A percentile compares a stretch with the other conserved stretches of the same genome.
These are phyloP conservation scores for Gentiana dahurica DNA, from an alignment of 257 asterid genomes.

Conservation along the genomic window DNA sequence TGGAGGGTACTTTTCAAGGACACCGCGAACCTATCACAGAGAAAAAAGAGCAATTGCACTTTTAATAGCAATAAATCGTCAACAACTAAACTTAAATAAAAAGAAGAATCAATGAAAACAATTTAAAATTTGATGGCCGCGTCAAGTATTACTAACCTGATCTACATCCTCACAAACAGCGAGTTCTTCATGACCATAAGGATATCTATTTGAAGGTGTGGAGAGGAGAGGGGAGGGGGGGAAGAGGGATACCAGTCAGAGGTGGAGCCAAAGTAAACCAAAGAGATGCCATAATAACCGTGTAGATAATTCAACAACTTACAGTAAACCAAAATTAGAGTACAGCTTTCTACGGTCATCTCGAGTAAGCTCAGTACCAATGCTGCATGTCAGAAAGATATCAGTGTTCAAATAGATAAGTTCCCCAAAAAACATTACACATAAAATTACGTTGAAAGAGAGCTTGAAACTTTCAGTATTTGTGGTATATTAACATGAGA, in stretches of 20 bases:
- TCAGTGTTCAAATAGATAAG: too few relatives aligned
- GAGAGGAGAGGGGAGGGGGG: background rate
- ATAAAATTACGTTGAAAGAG: too few relatives aligned
- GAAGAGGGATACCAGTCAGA: slow-evolving; percentile 15
- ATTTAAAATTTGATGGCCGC: background rate
- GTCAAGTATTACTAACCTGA: slow-evolving; percentile 36
- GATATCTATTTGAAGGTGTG: slow-evolving; percentile 36
- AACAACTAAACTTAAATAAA: background rate
- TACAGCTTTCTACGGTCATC: slow-evolving; percentile 84
- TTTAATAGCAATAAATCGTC: background rate
- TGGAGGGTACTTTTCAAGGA: slow-evolving; percentile 87
- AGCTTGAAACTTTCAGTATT: too few relatives aligned
- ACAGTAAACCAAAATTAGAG: slow-evolving; percentile 89
- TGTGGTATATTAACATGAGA: too few relatives aligned
- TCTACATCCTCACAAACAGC: slow-evolving; percentile 81
- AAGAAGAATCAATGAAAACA: background rate
- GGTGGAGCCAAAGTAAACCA: background rate
- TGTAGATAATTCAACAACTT: slow-evolving; percentile 18
- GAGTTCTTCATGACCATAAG: slow-evolving; percentile 94
- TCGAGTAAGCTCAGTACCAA: slow-evolving; percentile 92
- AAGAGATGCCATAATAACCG: too few relatives aligned
- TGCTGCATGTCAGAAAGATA: slow-evolving; percentile 40
- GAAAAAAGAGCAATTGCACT: slow-evolving; percentile 3
- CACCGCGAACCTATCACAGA: slow-evolving; percentile 69
- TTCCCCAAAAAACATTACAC: too few relatives aligned